These are phyloP conservation scores for Ochromonas danica DNA, from an alignment of 108 stramenopile species.

Conservation along the genomic window DNA sequence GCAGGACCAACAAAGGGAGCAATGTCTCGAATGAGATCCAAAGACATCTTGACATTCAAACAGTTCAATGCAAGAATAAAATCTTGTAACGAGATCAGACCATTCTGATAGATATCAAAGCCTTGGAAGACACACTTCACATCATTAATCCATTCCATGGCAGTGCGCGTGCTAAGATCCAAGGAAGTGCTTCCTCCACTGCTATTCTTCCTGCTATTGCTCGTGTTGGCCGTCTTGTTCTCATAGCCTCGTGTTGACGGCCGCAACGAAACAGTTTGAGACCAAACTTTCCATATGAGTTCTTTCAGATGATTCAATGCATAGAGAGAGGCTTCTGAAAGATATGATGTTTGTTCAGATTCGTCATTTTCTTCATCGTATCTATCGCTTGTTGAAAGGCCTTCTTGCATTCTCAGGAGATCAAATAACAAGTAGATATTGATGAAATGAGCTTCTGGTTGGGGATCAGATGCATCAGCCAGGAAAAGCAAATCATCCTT, in stretches of 20 bases:
- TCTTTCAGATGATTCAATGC: slow-evolving; percentile 5
- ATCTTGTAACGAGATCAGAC: background rate
- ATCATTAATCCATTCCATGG: slow-evolving; percentile 21
- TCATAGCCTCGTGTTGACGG: no score
- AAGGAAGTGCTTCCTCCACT: no score
- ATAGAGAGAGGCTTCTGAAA: background rate
- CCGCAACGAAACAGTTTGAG: no score
- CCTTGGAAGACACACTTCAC: slow-evolving; percentile 5
- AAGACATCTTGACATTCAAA: slow-evolving; percentile 21
- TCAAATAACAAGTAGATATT: background rate
- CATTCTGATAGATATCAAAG: slow-evolving; percentile 7
- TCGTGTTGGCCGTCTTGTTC: no score
- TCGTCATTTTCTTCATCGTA: no score
- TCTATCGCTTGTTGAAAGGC: background rate
- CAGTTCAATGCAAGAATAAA: background rate
- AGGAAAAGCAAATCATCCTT: slow-evolving; percentile 6
- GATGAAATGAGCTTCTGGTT: background rate
- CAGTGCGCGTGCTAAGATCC: background rate
- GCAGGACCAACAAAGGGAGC: no score
- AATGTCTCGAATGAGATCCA: slow-evolving; percentile 4
- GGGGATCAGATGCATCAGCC: slow-evolving; percentile 24
- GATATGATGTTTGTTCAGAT: no score
- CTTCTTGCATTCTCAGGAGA: background rate
- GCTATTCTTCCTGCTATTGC: no score
- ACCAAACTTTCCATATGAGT: slow-evolving; percentile 2